A percentile compares a stretch with the other conserved stretches of the same genome.
phyloP scores from a whole-genome alignment of 2,329 filamentous ascomycete genomes.

The Fusarium poae region DNA sequence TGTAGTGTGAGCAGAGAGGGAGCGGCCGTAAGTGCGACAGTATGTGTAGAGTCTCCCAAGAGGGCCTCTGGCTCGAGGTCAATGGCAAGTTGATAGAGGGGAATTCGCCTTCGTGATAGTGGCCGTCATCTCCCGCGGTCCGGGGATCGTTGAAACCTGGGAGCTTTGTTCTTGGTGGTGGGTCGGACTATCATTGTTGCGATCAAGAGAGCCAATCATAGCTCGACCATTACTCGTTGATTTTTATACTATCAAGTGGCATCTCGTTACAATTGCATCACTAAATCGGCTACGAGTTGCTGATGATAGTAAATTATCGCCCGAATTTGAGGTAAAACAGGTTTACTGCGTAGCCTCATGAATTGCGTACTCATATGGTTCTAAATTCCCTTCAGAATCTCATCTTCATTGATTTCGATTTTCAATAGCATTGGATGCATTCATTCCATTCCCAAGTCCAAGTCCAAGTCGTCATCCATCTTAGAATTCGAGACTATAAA shows the following conservation, averaged over 20 bases:
- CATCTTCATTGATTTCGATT: neutral
- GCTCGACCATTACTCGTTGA: constrained; percentile 48
- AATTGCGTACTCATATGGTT: neutral
- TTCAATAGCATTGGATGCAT: neutral
- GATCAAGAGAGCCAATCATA: constrained; percentile 49
- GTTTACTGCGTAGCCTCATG: neutral
- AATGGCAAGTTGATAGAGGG: constrained; percentile 52
- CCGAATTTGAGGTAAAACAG: neutral
- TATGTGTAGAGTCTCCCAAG: constrained; percentile 50
- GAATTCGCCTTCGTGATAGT: constrained; percentile 51
- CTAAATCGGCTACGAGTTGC: constrained; percentile 17
- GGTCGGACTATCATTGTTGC: constrained; percentile 53
- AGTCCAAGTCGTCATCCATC: constrained; percentile 33
- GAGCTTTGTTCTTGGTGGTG: constrained; percentile 51
- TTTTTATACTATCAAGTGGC: constrained; percentile 37
- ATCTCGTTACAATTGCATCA: constrained; percentile 19
- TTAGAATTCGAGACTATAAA: neutral
- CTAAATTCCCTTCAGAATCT: neutral
- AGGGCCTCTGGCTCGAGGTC: constrained; percentile 55
- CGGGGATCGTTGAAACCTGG: constrained; percentile 48
- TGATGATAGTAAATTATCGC: neutral
- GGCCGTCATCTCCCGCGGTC: constrained; percentile 52
- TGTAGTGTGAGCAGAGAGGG: constrained; percentile 50
- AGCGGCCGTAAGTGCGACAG: constrained; percentile 49
- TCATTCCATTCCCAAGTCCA: neutral